These are phyloP conservation scores for Cladosporium velox DNA, from an alignment of 2,329 filamentous ascomycete species.

Conservation along the genomic window DNA sequence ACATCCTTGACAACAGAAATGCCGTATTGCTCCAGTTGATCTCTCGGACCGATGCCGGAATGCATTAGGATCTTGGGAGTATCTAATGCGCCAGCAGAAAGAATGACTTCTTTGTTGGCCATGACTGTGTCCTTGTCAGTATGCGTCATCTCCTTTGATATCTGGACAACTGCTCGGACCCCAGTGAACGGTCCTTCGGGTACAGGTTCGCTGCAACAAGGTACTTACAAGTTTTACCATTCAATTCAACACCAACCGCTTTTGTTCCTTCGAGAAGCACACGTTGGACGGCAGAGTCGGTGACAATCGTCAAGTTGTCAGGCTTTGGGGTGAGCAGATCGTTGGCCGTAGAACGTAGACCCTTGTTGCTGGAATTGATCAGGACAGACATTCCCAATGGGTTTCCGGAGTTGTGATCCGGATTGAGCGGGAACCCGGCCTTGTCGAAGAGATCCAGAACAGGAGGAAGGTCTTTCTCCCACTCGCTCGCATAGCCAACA, in stretches of 20 bases:
- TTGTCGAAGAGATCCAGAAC: constrained; percentile 46
- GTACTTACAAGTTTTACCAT: constrained; percentile 7
- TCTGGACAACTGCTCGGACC: neutral
- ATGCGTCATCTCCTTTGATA: neutral
- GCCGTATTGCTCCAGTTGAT: constrained; percentile 41
- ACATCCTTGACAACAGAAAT: constrained; percentile 12
- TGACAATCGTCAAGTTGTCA: constrained; percentile 56
- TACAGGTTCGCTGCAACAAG: neutral
- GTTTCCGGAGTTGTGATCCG: constrained; percentile 61
- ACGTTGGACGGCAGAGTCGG: constrained; percentile 50
- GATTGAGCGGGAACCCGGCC: constrained; percentile 53
- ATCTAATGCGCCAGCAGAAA: constrained; percentile 71
- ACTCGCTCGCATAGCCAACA: constrained; percentile 24
- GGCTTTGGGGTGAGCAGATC: constrained; percentile 51
- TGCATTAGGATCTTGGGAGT: constrained; percentile 68
- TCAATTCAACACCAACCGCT: constrained; percentile 48
- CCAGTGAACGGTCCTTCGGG: neutral
- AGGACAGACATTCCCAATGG: constrained; percentile 57
- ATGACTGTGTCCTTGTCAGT: neutral
- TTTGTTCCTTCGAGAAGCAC: constrained; percentile 51
- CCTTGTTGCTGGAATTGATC: constrained; percentile 54
- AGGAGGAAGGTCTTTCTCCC: constrained; percentile 34
- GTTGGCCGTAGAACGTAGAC: constrained; percentile 53
- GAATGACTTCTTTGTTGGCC: constrained; percentile 56
- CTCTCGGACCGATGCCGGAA: constrained; percentile 66